Evolutionary conservation across 2,329 filamentous ascomycete genomes (phyloP).

Genomic region (Geosmithia putterillii): DNA sequence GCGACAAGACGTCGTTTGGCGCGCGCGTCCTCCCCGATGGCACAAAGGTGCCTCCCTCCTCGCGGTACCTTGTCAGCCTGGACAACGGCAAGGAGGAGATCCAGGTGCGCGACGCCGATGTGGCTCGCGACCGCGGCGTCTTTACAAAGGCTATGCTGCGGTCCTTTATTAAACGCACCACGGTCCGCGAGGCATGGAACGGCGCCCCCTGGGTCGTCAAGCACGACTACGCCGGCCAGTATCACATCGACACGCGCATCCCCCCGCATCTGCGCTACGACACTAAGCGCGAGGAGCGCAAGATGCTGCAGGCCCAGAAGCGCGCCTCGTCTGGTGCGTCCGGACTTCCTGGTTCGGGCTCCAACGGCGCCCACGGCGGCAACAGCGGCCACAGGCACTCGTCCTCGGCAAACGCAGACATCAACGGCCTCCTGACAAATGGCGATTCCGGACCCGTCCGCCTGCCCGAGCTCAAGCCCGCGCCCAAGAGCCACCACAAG

Average conservation of each 20-base stretch:
- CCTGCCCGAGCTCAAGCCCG: constrained; percentile 62
- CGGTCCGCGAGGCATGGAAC: constrained; percentile 84
- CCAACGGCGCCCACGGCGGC: too few species aligned
- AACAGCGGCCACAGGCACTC: too few species aligned
- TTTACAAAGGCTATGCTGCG: constrained; percentile 93
- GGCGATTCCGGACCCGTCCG: constrained; percentile 36
- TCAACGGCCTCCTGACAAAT: constrained; percentile 23
- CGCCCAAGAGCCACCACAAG: constrained; percentile 59
- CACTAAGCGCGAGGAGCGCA: constrained; percentile 65
- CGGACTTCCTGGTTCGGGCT: too few species aligned
- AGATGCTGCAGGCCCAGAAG: constrained; percentile 55
- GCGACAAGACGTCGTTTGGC: constrained; percentile 75
- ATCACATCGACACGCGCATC: constrained; percentile 78
- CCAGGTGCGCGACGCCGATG: constrained; percentile 67
- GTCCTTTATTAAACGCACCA: constrained; percentile 88
- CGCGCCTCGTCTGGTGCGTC: constrained; percentile 44
- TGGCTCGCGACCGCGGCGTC: constrained; percentile 75
- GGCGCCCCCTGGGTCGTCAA: constrained; percentile 97
- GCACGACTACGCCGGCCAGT: constrained; percentile 67
- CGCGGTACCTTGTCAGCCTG: constrained; percentile 70
- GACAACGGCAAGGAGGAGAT: constrained; percentile 60
- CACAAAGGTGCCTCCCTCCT: constrained; percentile 55
- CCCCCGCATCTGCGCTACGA: constrained; percentile 75
- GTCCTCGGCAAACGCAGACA: constrained; percentile 24
- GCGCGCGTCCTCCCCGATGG: constrained; percentile 50